phyloP scores from a whole-genome alignment of 2,329 filamentous ascomycete species.

The Cladosporium sp. region DNA sequence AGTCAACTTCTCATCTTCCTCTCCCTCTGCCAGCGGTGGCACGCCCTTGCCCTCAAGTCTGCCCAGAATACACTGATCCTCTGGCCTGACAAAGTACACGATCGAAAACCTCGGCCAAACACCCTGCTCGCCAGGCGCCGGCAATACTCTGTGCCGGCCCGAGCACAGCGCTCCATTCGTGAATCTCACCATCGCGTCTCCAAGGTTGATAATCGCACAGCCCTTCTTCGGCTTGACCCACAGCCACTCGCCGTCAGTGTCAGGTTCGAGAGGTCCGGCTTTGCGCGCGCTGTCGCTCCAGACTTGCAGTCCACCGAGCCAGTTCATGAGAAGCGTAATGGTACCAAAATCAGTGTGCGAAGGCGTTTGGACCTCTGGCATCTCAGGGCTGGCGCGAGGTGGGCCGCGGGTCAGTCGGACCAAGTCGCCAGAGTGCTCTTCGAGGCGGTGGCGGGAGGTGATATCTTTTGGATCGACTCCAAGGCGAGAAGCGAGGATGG shows the following conservation, averaged over 20 bases:
- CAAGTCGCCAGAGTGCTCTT: constrained; percentile 45
- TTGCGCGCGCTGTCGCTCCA: constrained; percentile 34
- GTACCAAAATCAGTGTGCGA: constrained; percentile 55
- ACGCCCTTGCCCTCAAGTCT: constrained; percentile 32
- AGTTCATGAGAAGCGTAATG: constrained; percentile 55
- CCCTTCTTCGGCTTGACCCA: constrained; percentile 51
- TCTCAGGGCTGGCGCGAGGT: constrained; percentile 35
- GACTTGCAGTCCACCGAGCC: constrained; percentile 53
- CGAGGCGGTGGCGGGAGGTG: constrained; percentile 41
- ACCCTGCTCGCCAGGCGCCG: constrained; percentile 47
- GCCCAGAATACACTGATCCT: constrained; percentile 43
- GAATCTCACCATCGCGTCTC: constrained; percentile 46
- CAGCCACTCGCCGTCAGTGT: constrained; percentile 40
- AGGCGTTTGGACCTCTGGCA: constrained; percentile 34
- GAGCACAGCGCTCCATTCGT: constrained; percentile 40
- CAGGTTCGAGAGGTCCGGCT: constrained; percentile 21
- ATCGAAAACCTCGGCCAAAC: constrained; percentile 47
- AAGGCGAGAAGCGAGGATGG: constrained; percentile 44
- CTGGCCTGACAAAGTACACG: constrained; percentile 54
- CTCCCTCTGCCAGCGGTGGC: constrained; percentile 23
- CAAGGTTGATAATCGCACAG: constrained; percentile 46
- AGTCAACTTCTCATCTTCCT: constrained; percentile 33
- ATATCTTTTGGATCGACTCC: constrained; percentile 42
- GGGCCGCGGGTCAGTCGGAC: constrained; percentile 51
- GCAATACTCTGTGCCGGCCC: constrained; percentile 48